A percentile compares a stretch with the other conserved stretches of the same genome.
Evolutionary conservation across 176 grass and related monocot genomes (phyloP).

Genomic region (Luzula sylvatica): DNA sequence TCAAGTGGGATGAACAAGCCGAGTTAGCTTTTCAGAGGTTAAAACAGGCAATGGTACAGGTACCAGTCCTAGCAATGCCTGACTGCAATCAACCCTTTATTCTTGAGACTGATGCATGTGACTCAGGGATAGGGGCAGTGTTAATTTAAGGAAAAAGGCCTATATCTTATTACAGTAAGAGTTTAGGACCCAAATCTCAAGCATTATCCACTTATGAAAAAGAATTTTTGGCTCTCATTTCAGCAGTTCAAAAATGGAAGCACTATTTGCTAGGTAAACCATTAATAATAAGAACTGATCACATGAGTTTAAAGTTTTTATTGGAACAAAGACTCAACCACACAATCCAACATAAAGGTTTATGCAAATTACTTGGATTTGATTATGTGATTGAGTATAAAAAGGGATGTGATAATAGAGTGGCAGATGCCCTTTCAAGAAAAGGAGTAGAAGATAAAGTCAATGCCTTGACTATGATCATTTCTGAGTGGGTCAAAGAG

Average conservation of each 20-base stretch:
- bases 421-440: neutral
- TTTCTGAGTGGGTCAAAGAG: neutral
- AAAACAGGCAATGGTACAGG: neutral
- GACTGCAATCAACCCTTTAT: neutral
- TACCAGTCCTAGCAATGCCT: neutral
- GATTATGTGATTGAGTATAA: neutral
- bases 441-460: too few relatives aligned
- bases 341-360: neutral
- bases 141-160: neutral
- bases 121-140: neutral
- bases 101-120: neutral
- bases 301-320: neutral
- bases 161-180: neutral
- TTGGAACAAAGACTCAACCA: neutral
- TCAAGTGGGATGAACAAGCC: neutral
- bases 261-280: neutral
- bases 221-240: neutral
- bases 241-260: neutral
- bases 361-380: neutral
- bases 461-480: too few relatives aligned
- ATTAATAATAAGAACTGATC: neutral
- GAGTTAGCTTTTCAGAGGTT: neutral
- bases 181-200: neutral
- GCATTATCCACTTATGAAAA: slow-evolving; percentile 2
- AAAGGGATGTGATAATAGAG: neutral